A percentile compares a stretch with the other conserved stretches of the same genome.
Conservation (phyloP, 352 stramenopile species). For the Phytophthora meadii region DNA sequence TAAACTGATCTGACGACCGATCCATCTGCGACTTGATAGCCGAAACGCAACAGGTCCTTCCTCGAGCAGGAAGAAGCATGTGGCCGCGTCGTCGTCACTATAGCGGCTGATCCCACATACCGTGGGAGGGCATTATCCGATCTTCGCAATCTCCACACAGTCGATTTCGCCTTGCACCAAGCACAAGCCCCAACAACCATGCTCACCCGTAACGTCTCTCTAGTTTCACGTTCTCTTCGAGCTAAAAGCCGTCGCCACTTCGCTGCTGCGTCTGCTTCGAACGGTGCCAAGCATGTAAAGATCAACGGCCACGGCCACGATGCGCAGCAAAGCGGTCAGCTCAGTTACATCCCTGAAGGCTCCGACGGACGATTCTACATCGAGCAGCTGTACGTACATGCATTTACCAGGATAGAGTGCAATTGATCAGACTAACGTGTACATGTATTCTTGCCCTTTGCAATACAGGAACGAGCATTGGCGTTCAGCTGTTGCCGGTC, state of each 20-base stretch:
- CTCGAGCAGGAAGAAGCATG: slow-evolving; percentile 24
- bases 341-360: slow-evolving; percentile 62
- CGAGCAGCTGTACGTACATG: slow-evolving; percentile 57
- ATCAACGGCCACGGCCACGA: slow-evolving; percentile 29
- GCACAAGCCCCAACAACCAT: slow-evolving; percentile 29
- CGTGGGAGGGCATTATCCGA: neutral
- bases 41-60: slow-evolving; percentile 27
- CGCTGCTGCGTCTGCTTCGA: slow-evolving; percentile 37
- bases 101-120: slow-evolving; percentile 14
- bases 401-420: neutral
- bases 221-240: slow-evolving; percentile 32
- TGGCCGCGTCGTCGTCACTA: slow-evolving; percentile 27
- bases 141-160: slow-evolving; percentile 7
- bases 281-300: slow-evolving; percentile 31
- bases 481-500: slow-evolving; percentile 72
- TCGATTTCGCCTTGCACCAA: slow-evolving; percentile 19
- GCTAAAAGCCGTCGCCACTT: slow-evolving; percentile 50
- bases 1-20: slow-evolving; percentile 18
- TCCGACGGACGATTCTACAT: slow-evolving; percentile 77
- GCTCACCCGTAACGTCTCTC: slow-evolving; percentile 35
- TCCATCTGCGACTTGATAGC: slow-evolving; percentile 18
- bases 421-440: neutral
- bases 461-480: slow-evolving; percentile 64
- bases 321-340: slow-evolving; percentile 34
- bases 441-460: neutral